Conservation (phyloP, 768 basidiomycete genomes). For the Amanita fuliginea region DNA sequence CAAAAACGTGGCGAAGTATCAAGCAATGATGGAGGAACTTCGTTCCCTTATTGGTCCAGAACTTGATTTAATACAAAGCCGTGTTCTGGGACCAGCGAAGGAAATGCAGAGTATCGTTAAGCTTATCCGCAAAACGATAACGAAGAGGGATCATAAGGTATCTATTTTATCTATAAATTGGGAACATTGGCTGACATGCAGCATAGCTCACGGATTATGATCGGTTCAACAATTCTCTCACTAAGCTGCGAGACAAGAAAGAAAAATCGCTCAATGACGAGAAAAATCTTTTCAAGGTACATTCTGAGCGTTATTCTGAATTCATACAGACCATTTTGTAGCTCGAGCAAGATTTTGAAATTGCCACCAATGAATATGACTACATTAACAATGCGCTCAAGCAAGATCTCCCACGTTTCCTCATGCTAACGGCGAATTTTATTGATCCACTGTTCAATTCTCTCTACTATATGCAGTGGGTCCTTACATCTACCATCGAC, state of each 20-base stretch:
- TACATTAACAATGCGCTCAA: slow-evolving; percentile 87
- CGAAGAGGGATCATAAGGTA: slow-evolving; percentile 95
- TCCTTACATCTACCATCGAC: slow-evolving; percentile 2
- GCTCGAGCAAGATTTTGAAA: slow-evolving; percentile 95
- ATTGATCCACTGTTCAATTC: slow-evolving; percentile 98
- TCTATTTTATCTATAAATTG: neutral
- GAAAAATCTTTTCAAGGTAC: slow-evolving; percentile 92
- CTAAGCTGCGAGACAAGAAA: slow-evolving; percentile 95
- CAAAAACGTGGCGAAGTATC: slow-evolving; percentile 63
- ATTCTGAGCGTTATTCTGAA: slow-evolving; percentile 4
- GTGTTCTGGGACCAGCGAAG: slow-evolving; percentile 78
- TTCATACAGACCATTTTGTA: slow-evolving; percentile 19
- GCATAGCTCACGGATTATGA: slow-evolving; percentile 82
- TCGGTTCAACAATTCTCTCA: slow-evolving; percentile 91
- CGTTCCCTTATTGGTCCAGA: slow-evolving; percentile 73
- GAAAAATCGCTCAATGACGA: slow-evolving; percentile 94
- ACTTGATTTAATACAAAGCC: slow-evolving; percentile 84
- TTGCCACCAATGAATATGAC: slow-evolving; percentile 87
- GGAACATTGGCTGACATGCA: slow-evolving; percentile 3
- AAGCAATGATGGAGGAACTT: slow-evolving; percentile 73
- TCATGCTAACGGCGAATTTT: slow-evolving; percentile 78
- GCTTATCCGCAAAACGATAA: slow-evolving; percentile 85
- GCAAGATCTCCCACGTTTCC: slow-evolving; percentile 87
- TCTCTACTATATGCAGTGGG: slow-evolving; percentile 98
- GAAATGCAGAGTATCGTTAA: slow-evolving; percentile 85